These are phyloP conservation scores for Phytophthora tentaculata DNA, from an alignment of 352 stramenopile genomes.

Conservation along the genomic window DNA sequence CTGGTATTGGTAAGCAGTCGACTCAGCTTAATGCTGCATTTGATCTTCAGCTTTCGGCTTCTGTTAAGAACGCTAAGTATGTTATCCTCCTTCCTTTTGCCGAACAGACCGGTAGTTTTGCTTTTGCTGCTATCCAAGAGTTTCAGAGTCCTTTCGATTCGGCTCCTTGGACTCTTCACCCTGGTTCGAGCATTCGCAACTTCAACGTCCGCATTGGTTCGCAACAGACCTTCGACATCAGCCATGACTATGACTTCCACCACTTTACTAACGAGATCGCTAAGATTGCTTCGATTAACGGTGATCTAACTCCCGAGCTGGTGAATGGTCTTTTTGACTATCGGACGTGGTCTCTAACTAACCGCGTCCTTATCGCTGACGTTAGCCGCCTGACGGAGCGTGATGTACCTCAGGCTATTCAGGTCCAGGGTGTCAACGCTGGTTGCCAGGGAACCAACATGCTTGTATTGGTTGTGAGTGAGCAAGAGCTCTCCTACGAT, in stretches of 20 bases:
- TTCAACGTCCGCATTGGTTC: neutral
- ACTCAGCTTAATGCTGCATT: too few relatives aligned
- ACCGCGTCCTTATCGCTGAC: constrained; percentile 5
- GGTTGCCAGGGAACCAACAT: constrained; percentile 2
- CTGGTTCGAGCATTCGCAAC: neutral
- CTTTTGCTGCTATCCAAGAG: neutral
- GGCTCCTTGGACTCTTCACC: constrained; percentile 2
- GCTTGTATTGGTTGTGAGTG: constrained; percentile 1
- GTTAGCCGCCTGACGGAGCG: neutral
- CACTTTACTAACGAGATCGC: constrained; percentile 1
- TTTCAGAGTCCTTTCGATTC: constrained; percentile 2
- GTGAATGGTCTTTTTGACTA: constrained; percentile 1
- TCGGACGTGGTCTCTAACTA: constrained; percentile 3
- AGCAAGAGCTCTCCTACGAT: neutral
- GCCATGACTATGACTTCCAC: constrained; percentile 2
- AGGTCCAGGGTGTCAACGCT: constrained; percentile 8
- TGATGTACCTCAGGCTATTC: constrained; percentile 7
- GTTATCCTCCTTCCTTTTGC: neutral
- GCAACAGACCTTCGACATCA: neutral
- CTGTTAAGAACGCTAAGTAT: too few relatives aligned
- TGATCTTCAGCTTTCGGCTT: too few relatives aligned
- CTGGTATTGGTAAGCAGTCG: too few relatives aligned
- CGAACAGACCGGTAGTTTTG: neutral
- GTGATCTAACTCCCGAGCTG: neutral
- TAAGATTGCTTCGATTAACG: constrained; percentile 2